A percentile compares a stretch with the other conserved stretches of the same genome.
phyloP scores from a whole-genome alignment of 331 rosid genomes.

The Dryas integrifolia region DNA sequence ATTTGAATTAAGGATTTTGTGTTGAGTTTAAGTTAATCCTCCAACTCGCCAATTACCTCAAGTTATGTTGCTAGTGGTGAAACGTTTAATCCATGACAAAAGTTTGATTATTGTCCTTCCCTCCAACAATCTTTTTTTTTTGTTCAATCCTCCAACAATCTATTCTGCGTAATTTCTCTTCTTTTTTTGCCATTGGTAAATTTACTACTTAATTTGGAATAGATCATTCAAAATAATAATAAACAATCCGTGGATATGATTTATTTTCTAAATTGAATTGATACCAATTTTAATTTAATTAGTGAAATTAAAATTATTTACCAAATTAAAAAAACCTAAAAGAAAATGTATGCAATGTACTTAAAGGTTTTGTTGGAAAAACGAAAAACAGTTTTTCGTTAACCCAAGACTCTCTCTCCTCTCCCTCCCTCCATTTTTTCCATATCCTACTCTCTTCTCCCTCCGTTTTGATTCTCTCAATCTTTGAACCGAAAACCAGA shows the following conservation, averaged over 20 bases:
- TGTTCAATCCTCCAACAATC: too few relatives aligned
- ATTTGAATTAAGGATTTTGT: too few relatives aligned
- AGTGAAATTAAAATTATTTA: neutral
- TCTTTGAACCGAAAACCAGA: constrained; percentile 21
- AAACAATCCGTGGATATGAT: neutral
- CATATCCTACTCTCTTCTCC: neutral
- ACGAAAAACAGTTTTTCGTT: neutral
- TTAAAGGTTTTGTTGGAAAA: neutral
- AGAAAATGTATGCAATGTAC: neutral
- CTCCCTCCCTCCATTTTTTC: neutral
- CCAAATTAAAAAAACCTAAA: neutral
- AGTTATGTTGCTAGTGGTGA: too few relatives aligned
- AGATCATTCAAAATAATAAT: too few relatives aligned
- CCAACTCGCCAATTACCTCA: too few relatives aligned
- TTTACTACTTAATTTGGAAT: too few relatives aligned
- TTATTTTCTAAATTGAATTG: neutral
- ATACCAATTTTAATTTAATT: neutral
- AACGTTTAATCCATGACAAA: too few relatives aligned
- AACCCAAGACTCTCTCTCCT: neutral
- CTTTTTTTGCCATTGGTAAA: too few relatives aligned
- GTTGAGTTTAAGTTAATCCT: too few relatives aligned
- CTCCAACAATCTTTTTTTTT: too few relatives aligned
- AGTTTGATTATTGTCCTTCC: too few relatives aligned
- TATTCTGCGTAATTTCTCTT: too few relatives aligned
- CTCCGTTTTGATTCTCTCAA: neutral